These are phyloP conservation scores for Cornus florida DNA, from an alignment of 148 eudicot genomes.

Conservation along the genomic window DNA sequence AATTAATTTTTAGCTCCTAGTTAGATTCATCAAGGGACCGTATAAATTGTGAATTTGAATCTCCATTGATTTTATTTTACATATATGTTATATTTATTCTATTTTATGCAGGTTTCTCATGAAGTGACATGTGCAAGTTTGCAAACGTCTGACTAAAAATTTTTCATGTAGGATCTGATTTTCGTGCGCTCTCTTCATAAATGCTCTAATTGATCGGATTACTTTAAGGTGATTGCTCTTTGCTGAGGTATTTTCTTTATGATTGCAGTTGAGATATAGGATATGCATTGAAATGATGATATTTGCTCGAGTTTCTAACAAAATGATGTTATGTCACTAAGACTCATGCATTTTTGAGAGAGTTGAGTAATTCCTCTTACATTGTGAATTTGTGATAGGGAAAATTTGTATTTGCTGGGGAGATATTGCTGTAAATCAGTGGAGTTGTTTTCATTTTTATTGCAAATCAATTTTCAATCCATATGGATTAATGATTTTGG, in stretches of 20 bases:
- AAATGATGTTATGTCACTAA: neutral
- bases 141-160: neutral
- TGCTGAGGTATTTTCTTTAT: neutral
- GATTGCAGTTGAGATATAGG: neutral
- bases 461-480: too few relatives aligned
- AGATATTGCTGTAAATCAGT: too few relatives aligned
- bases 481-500: too few relatives aligned
- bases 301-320: neutral
- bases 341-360: too few relatives aligned
- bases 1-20: neutral
- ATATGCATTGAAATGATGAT: neutral
- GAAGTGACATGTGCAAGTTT: neutral
- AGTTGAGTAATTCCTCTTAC: too few relatives aligned
- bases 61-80: neutral
- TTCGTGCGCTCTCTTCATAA: neutral
- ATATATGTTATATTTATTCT: neutral
- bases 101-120: neutral
- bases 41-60: constrained; percentile 1
- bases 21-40: neutral
- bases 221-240: neutral
- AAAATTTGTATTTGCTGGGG: too few relatives aligned
- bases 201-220: neutral
- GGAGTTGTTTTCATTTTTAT: too few relatives aligned
- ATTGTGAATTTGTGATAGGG: too few relatives aligned
- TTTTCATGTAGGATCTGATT: neutral